Evolutionary conservation across 140 eudicot species (phyloP).

Genomic region (Flaveria floridana): DNA sequence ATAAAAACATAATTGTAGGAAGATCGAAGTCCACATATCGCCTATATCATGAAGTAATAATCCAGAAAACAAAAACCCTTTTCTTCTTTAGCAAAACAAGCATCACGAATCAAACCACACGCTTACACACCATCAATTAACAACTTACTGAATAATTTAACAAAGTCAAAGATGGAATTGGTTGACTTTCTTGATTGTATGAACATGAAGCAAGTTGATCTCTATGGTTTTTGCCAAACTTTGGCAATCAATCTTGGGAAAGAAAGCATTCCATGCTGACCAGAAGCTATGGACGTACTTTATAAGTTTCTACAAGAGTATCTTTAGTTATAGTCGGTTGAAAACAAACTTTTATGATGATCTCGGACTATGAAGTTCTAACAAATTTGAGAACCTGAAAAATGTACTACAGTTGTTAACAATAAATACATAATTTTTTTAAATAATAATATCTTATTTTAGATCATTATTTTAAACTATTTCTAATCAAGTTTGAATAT

Average conservation of each 20-base stretch:
- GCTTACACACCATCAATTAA: constrained; percentile 34
- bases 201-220: constrained; percentile 38
- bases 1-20: neutral
- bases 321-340: no score
- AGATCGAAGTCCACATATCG: constrained; percentile 42
- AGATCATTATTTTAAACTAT: no score
- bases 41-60: constrained; percentile 41
- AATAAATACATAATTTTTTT: no score
- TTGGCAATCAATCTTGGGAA: constrained; percentile 37
- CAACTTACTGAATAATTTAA: constrained; percentile 8
- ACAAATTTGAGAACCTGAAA: no score
- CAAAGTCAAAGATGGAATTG: constrained; percentile 40
- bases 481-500: no score
- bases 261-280: constrained; percentile 12
- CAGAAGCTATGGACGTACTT: neutral
- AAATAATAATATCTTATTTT: no score
- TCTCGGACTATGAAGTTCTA: neutral
- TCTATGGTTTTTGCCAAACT: constrained; percentile 64
- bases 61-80: constrained; percentile 42
- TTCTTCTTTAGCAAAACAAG: constrained; percentile 69
- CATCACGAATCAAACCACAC: constrained; percentile 32
- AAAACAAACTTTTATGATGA: no score
- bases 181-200: constrained; percentile 53
- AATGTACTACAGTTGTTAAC: constrained; percentile 11
- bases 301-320: no score